Evolutionary conservation across 2,329 filamentous ascomycete genomes (phyloP).

Genomic region (Fusarium nematophilum): DNA sequence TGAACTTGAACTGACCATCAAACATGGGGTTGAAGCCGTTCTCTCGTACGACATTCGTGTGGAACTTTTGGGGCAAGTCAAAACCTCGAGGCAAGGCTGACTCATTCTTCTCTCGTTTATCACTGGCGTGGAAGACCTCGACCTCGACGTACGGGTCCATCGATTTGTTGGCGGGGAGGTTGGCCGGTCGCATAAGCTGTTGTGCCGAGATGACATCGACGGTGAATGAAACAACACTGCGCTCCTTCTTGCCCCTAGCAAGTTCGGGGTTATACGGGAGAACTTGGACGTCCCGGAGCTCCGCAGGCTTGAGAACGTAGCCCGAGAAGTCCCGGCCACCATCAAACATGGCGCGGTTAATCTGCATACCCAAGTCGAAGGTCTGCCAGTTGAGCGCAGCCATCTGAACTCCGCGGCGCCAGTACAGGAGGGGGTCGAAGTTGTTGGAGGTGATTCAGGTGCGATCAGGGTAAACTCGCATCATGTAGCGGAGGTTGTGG

Average conservation of each 20-base stretch:
- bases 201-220: conserved; percentile 94
- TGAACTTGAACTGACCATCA: conserved; percentile 81
- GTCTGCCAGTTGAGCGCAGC: conserved; percentile 98
- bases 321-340: conserved; percentile 87
- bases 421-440: conserved; percentile 93
- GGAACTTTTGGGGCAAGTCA: conserved; percentile 76
- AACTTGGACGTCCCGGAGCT: conserved; percentile 78
- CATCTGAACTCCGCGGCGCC: conserved; percentile 97
- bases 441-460: conserved; percentile 88
- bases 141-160: conserved; percentile 96
- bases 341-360: conserved; percentile 98
- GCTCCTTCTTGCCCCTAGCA: conserved; percentile 75
- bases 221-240: conserved; percentile 84
- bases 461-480: conserved; percentile 92
- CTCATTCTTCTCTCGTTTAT: conserved; percentile 84
- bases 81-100: conserved; percentile 60
- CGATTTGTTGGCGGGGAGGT: conserved; percentile 75
- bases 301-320: conserved; percentile 92
- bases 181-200: conserved; percentile 86
- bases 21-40: conserved; percentile 97
- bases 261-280: conserved; percentile 62
- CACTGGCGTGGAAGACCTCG: conserved; percentile 93
- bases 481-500: conserved; percentile 91
- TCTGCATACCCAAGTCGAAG: conserved; percentile 93
- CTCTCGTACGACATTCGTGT: conserved; percentile 82